Evolutionary conservation across 352 stramenopile species (phyloP).

Genomic region (Globisporangium barbulae): DNA sequence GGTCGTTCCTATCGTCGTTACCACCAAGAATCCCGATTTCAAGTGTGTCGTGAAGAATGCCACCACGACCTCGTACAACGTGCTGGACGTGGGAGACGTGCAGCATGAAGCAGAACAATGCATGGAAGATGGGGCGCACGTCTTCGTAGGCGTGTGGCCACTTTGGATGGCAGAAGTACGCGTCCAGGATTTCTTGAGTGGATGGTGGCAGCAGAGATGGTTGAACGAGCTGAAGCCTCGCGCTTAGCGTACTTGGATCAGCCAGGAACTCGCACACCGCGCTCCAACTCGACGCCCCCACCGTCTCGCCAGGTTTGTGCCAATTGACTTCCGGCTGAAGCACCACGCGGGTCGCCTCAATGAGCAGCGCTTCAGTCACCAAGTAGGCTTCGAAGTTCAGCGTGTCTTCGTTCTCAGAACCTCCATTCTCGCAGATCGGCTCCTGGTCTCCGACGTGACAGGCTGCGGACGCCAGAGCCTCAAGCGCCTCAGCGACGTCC

Average conservation of each 20-base stretch:
- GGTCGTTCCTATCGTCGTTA: neutral
- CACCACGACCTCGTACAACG: conserved; percentile 24
- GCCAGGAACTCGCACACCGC: conserved; percentile 38
- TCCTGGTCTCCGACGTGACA: conserved; percentile 18
- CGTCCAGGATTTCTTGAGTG: conserved; percentile 23
- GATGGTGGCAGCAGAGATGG: conserved; percentile 5
- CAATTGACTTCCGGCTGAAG: conserved; percentile 36
- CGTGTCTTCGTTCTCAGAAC: conserved; percentile 8
- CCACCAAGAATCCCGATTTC: neutral
- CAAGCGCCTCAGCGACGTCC: conserved; percentile 25
- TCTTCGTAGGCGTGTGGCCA: conserved; percentile 30
- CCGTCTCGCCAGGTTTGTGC: conserved; percentile 39
- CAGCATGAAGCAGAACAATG: conserved; percentile 36
- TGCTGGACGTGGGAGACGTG: conserved; percentile 33
- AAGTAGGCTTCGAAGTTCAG: conserved; percentile 55
- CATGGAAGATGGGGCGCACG: conserved; percentile 27
- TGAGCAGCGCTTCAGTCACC: conserved; percentile 50
- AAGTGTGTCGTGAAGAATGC: conserved; percentile 14
- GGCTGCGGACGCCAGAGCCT: conserved; percentile 16
- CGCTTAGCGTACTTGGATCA: conserved; percentile 25
- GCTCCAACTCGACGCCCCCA: conserved; percentile 59
- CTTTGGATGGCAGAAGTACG: conserved; percentile 33
- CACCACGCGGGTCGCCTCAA: conserved; percentile 45
- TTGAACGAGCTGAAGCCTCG: conserved; percentile 15
- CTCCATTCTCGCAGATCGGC: conserved; percentile 4